Evolutionary conservation across 306 rosid species (phyloP).

Genomic region (Castanea mollissima): DNA sequence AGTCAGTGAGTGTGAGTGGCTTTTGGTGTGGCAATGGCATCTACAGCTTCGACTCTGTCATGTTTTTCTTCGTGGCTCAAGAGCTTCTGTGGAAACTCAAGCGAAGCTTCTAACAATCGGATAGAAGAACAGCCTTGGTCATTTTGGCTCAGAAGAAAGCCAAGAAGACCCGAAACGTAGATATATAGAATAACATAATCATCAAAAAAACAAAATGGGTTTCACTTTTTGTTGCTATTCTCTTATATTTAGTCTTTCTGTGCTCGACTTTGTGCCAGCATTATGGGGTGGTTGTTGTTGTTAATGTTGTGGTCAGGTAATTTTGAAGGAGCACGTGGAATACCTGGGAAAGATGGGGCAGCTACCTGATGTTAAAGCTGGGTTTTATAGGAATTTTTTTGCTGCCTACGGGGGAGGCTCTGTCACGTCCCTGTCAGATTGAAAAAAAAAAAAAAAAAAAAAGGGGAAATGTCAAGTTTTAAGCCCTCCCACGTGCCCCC

Average conservation of each 20-base stretch:
- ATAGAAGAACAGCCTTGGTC: slow-evolving; percentile 25
- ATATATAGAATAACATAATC: not conserved
- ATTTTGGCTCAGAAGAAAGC: slow-evolving; percentile 80
- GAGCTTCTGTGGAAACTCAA: slow-evolving; percentile 36
- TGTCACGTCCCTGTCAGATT: no score
- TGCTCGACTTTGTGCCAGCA: no score
- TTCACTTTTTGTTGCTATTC: not conserved
- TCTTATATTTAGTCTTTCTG: not conserved
- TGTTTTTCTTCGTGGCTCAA: slow-evolving; percentile 59
- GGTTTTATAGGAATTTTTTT: slow-evolving; percentile 79
- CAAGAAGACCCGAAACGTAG: slow-evolving; percentile 73
- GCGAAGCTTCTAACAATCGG: slow-evolving; percentile 33
- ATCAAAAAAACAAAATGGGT: slow-evolving; percentile 4
- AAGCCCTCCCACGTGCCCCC: no score
- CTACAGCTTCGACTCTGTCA: slow-evolving; percentile 58
- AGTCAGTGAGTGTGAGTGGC: not conserved
- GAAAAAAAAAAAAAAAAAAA: no score
- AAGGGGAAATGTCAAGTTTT: no score
- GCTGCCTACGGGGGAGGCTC: slow-evolving; percentile 72
- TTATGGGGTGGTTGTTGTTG: no score
- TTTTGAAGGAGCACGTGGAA: slow-evolving; percentile 74
- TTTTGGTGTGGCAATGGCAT: slow-evolving; percentile 49
- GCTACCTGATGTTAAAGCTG: slow-evolving; percentile 72
- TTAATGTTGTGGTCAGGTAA: slow-evolving; percentile 44
- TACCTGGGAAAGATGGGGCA: slow-evolving; percentile 72